Evolutionary conservation across 2,329 filamentous ascomycete genomes (phyloP).

Genomic region (Colletotrichum tabaci): DNA sequence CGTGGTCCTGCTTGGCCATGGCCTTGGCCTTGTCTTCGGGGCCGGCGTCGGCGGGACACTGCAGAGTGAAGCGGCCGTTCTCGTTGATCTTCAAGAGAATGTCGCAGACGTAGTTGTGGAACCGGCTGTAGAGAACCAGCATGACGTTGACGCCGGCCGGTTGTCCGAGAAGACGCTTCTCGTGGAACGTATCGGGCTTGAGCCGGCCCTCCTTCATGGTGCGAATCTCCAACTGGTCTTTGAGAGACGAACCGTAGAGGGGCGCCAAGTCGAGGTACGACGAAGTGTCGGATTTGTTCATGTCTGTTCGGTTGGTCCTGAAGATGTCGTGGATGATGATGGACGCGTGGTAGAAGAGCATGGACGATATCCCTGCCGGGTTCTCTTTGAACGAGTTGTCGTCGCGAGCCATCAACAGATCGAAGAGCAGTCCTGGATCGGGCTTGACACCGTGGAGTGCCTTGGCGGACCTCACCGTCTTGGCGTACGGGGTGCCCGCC

Average conservation of each 20-base stretch:
- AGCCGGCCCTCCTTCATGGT: slow-evolving; percentile 77
- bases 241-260: slow-evolving; percentile 77
- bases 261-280: slow-evolving; percentile 83
- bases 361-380: slow-evolving; percentile 80
- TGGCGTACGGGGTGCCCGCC: slow-evolving; percentile 78
- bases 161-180: slow-evolving; percentile 78
- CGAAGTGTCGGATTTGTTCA: slow-evolving; percentile 76
- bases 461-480: slow-evolving; percentile 72
- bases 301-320: slow-evolving; percentile 69
- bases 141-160: slow-evolving; percentile 78
- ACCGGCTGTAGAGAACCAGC: slow-evolving; percentile 83
- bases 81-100: slow-evolving; percentile 90
- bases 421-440: slow-evolving; percentile 76
- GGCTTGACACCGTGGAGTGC: slow-evolving; percentile 73
- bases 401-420: slow-evolving; percentile 72
- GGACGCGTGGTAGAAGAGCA: slow-evolving; percentile 82
- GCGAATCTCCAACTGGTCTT: slow-evolving; percentile 74
- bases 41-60: slow-evolving; percentile 51
- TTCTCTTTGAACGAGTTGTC: slow-evolving; percentile 70
- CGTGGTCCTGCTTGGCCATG: slow-evolving; percentile 81
- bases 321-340: slow-evolving; percentile 67
- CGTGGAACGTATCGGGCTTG: slow-evolving; percentile 80
- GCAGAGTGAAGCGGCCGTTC: slow-evolving; percentile 81
- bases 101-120: slow-evolving; percentile 89
- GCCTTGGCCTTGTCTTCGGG: slow-evolving; percentile 62